These are phyloP conservation scores for Cardiospermum halicacabum DNA, from an alignment of 345 rosid species.

Conservation along the genomic window DNA sequence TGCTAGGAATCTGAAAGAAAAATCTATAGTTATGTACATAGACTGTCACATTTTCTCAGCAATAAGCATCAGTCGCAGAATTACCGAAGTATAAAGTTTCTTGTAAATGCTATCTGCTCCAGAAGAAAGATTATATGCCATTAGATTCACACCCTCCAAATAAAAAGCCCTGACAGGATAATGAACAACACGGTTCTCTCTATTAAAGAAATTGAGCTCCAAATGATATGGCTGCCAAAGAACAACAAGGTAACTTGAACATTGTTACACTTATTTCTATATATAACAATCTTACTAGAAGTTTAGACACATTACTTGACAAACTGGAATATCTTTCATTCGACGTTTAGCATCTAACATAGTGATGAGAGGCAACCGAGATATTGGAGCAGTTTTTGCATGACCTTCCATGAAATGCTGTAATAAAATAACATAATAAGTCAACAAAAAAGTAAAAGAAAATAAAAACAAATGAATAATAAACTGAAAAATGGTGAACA, in stretches of 20 bases:
- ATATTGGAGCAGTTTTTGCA: conserved; percentile 87
- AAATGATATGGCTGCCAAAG: conserved; percentile 82
- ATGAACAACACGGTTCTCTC: conserved; percentile 90
- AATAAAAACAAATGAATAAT: neutral
- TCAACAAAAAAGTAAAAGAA: conserved; percentile 7
- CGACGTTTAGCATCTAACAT: conserved; percentile 62
- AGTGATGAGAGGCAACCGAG: conserved; percentile 81
- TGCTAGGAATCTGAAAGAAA: conserved; percentile 70
- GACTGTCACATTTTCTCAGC: neutral
- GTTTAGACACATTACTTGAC: conserved; percentile 51
- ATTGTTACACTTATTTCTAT: conserved; percentile 11
- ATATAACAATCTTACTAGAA: conserved; percentile 12
- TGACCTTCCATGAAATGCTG: conserved; percentile 99
- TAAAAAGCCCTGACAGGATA: conserved; percentile 92
- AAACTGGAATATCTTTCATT: conserved; percentile 82
- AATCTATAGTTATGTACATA: conserved; percentile 12
- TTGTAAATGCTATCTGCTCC: conserved; percentile 74
- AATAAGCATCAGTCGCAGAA: conserved; percentile 14
- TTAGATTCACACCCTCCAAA: conserved; percentile 74
- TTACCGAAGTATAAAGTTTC: conserved; percentile 86
- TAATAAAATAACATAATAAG: conserved; percentile 21
- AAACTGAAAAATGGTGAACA: too few relatives aligned
- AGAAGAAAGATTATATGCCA: conserved; percentile 87
- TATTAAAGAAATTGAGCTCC: conserved; percentile 96
- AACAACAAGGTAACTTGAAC: conserved; percentile 17